Evolutionary conservation across 768 basidiomycete genomes (phyloP), one percentile per base, ranked within the genome.

Genomic region (Paxillus ammoniavirescens): DNA sequence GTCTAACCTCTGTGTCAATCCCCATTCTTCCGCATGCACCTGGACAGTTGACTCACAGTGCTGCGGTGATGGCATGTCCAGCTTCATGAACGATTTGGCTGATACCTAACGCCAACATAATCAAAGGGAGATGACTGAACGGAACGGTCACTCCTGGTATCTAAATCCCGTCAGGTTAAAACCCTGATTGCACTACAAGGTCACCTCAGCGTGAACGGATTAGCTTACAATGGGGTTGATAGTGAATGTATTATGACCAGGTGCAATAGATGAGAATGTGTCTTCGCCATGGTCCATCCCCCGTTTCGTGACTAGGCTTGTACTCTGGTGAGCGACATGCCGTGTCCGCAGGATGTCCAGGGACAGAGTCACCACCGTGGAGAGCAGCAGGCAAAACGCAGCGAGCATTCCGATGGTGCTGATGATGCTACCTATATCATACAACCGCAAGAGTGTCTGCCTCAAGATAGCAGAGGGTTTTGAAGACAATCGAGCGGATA

Each of bases 141-240:
- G 92, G 92, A 1, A 89, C 82, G 2, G 90, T 95, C 7, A 92
- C 56, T 1, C 92, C 92, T 18, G 93, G 92, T 36, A 95, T 84
- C 91, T 93, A 58, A 15, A 48, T 30, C 23, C 10, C 17, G 26
- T 23, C 21, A 37, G 46, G 30, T 26, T 58, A 38, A 54, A 55
- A 23, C 21, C 17, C 43, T 33, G 31, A 23, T 26, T 31, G 36
- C 5, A 55, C 8, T 23, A 9, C 47, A 40, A 43, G 26, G 23
- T 31, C 21, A 49, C 10, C 18, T 43, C 42, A 21, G 35, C 2
- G 17, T 42, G 2, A 17, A 49, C 3, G 15, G 9, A 53, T 48
- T 4, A 17, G 56, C 72, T 66, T 59, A 71, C 75, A 59, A 73
- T 71, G 2, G 67, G 61, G 31, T 46, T 60, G 42, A 70, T 57